phyloP scores from a whole-genome alignment of 2,329 filamentous ascomycete genomes.

The Acrodontium crateriforme region DNA sequence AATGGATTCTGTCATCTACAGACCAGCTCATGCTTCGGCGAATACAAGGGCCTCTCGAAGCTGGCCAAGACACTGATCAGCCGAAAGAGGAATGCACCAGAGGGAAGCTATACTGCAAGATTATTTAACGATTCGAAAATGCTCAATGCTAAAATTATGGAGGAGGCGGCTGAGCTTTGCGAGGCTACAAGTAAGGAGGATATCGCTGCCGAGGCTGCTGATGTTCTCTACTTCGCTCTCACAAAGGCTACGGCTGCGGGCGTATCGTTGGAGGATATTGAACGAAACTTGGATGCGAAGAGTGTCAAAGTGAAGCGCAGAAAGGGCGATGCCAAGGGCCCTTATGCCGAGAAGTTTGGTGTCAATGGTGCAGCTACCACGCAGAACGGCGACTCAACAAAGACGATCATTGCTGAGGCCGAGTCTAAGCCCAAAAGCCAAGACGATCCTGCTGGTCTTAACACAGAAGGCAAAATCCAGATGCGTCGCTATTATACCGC shows the following conservation, averaged over 20 bases:
- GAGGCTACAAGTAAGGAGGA: slow-evolving; percentile 70
- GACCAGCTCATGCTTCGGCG: slow-evolving; percentile 83
- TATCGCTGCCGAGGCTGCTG: slow-evolving; percentile 85
- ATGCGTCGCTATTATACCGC: slow-evolving; percentile 70
- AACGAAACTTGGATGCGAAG: slow-evolving; percentile 86
- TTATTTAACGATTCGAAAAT: slow-evolving; percentile 87
- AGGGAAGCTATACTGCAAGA: slow-evolving; percentile 83
- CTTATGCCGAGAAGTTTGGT: slow-evolving; percentile 75
- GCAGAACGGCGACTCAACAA: slow-evolving; percentile 17
- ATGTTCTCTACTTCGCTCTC: slow-evolving; percentile 89
- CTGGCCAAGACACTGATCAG: slow-evolving; percentile 77
- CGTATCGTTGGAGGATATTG: slow-evolving; percentile 76
- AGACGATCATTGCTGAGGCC: slow-evolving; percentile 35
- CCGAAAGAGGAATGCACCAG: slow-evolving; percentile 69
- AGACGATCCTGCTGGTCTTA: slow-evolving; percentile 35
- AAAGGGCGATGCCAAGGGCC: slow-evolving; percentile 85
- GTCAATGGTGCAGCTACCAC: slow-evolving; percentile 29
- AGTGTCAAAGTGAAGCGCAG: slow-evolving; percentile 88
- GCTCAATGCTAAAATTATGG: slow-evolving; percentile 90
- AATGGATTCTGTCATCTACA: slow-evolving; percentile 85
- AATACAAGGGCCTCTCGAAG: slow-evolving; percentile 64
- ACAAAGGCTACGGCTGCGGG: slow-evolving; percentile 78
- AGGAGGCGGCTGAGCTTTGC: slow-evolving; percentile 91
- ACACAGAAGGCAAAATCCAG: slow-evolving; percentile 47
- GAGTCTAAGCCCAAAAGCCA: slow-evolving; percentile 39